Base-by-base conservation (phyloP, 148 eudicot genomes). In the Diospyros lotus region DNA sequence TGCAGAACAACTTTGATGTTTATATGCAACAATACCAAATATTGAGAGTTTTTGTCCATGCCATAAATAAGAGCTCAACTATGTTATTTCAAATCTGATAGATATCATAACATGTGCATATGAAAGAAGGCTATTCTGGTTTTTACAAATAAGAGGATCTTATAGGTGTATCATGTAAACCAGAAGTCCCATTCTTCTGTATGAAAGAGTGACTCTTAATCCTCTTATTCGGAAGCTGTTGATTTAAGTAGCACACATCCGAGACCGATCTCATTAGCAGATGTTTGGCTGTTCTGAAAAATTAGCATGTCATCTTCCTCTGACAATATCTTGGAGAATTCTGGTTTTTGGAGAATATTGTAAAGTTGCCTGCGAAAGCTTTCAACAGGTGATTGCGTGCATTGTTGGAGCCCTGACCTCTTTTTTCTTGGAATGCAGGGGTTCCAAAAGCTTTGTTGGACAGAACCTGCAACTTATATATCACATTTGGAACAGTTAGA, bases 361-460 rank as follows among this genome's bases (percentile, higher is more conserved):
- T 53, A 55, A 44, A 75, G 77, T 55, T 66, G 70, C 71, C 59
- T 75, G 5, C 66, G 77, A 44, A 75, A 71, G 41, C 77, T 42
- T 55, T 46, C 77, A 41, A 75, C 7, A 11, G 71, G 71, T 66
- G 71, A 53, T 5, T 65, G 54, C 10, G 17, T 9, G 14, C 11
- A 41, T 42, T 75, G 77, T 41, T 65, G 12, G 28, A 75, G 63
- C 77, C 5, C 64, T 66, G 77, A 65, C 64, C 71, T 66, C 71
- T 56, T 66, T 66, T 64, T 75, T 55, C 42, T 66, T 9, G 77
- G 77, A 42, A 75, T 2, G 12, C 42, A 44, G 66, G 71, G 2
- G 2, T 11, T 55, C 71, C 71, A 66, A 43, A 66, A 65, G 6
- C 43, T 39, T 58, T 50, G 77, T 44, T 66, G 53, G 7, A 44